These are phyloP conservation scores for Saccharomycopsis babjevae DNA, from an alignment of 805 yeast genomes.

Conservation along the genomic window DNA sequence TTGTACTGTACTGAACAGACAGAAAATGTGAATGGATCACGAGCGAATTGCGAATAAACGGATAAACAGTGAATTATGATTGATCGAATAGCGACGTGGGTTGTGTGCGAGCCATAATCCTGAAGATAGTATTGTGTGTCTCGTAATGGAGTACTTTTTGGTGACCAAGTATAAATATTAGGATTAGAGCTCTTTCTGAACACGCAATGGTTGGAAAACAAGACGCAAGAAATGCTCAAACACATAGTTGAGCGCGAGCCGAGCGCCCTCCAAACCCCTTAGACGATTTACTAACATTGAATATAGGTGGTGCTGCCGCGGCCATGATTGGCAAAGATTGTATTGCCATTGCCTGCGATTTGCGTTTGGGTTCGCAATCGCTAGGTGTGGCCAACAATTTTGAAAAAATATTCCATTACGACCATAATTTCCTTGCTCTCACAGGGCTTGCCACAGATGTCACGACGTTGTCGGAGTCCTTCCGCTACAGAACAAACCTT, in stretches of 20 bases:
- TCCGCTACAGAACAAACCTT: conserved; percentile 76
- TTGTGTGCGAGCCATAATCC: too few relatives aligned
- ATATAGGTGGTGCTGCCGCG: conserved; percentile 81
- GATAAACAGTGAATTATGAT: not conserved
- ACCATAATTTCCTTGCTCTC: conserved; percentile 78
- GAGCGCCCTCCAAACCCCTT: too few relatives aligned
- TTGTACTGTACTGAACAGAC: not conserved
- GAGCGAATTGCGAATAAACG: not conserved
- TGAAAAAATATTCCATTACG: conserved; percentile 83
- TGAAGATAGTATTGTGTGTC: too few relatives aligned
- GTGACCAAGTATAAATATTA: not conserved
- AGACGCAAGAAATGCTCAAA: not conserved
- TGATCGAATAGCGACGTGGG: too few relatives aligned
- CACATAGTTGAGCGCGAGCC: not conserved
- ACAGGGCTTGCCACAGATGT: conserved; percentile 97
- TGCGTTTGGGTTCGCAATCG: conserved; percentile 89
- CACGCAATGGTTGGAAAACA: not conserved
- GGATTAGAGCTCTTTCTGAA: not conserved
- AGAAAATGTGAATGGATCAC: too few relatives aligned
- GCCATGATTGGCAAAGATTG: conserved; percentile 99
- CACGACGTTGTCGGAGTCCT: conserved; percentile 68
- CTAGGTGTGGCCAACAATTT: conserved; percentile 86
- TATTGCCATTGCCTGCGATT: conserved; percentile 93
- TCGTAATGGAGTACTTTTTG: not conserved
- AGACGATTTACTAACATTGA: conserved; percentile 17